phyloP scores from a whole-genome alignment of 805 yeast genomes.

The Candida nemodendra region DNA sequence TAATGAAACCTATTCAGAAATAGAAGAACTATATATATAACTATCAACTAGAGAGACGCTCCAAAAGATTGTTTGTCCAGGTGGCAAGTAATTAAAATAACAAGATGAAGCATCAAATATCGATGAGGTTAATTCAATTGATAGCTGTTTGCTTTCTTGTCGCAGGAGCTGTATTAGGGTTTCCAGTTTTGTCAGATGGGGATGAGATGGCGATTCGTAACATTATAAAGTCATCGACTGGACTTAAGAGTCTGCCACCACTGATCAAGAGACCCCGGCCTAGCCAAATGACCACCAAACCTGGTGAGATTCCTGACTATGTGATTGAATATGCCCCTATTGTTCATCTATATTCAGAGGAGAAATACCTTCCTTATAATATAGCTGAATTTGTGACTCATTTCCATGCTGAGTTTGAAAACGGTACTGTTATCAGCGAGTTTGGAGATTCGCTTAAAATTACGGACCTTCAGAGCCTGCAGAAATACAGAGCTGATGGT shows the following conservation, averaged over 20 bases:
- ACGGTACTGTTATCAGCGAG: conserved; percentile 42
- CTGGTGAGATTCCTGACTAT: conserved; percentile 63
- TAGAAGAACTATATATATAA: too few species aligned
- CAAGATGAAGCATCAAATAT: too few species aligned
- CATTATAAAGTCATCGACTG: conserved; percentile 12
- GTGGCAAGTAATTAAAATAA: too few species aligned
- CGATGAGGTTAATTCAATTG: too few species aligned
- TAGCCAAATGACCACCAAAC: conserved; percentile 37
- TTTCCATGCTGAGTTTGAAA: conserved; percentile 54
- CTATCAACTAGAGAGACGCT: too few species aligned
- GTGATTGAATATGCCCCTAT: conserved; percentile 69
- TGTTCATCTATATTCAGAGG: conserved; percentile 87
- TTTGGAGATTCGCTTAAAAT: conserved; percentile 25
- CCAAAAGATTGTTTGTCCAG: too few species aligned
- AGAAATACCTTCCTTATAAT: conserved; percentile 80
- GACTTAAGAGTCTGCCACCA: conserved; percentile 36
- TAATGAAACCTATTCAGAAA: too few species aligned
- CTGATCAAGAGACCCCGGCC: conserved; percentile 31
- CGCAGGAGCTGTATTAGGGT: neutral
- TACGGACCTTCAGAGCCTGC: conserved; percentile 37
- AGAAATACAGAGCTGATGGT: conserved; percentile 27
- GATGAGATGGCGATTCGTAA: conserved; percentile 11
- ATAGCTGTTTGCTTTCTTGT: too few species aligned
- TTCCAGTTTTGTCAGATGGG: neutral
- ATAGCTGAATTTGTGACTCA: conserved; percentile 64